Conservation (phyloP, 1,284 basidiomycete genomes). For the Leccinum ponderosum region DNA sequence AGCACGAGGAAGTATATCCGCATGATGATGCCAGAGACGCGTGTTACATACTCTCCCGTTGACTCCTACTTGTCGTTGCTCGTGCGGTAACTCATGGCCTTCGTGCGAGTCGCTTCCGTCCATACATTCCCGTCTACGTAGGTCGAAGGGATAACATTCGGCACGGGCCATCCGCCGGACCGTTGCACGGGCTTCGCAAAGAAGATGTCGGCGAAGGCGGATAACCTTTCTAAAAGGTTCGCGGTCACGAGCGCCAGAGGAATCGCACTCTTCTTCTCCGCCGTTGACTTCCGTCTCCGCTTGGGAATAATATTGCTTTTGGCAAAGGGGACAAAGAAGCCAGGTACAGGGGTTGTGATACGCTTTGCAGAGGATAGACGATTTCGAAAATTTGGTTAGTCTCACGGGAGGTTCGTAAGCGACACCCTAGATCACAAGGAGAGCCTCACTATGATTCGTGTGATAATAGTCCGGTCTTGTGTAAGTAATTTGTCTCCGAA, state of each 20-base stretch:
- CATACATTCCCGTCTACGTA: constrained; percentile 51
- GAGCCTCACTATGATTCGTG: constrained; percentile 62
- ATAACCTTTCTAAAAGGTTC: constrained; percentile 33
- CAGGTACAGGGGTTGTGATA: constrained; percentile 56
- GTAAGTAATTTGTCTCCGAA: constrained; percentile 86
- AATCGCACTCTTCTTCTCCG: constrained; percentile 81
- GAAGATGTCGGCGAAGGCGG: constrained; percentile 70
- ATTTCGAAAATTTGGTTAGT: constrained; percentile 64
- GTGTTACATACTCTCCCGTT: constrained; percentile 64
- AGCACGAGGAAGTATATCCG: constrained; percentile 88
- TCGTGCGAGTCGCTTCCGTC: constrained; percentile 57
- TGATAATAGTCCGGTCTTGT: constrained; percentile 71
- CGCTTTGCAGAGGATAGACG: constrained; percentile 41
- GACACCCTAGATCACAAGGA: constrained; percentile 3
- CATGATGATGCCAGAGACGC: constrained; percentile 77
- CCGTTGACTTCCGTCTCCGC: constrained; percentile 92
- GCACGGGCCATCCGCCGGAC: constrained; percentile 71
- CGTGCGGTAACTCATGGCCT: constrained; percentile 68
- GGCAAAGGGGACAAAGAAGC: constrained; percentile 86
- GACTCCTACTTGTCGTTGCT: constrained; percentile 44
- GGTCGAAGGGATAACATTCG: constrained; percentile 48
- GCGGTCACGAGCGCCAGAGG: constrained; percentile 80
- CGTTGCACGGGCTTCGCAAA: constrained; percentile 86
- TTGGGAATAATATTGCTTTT: constrained; percentile 86
- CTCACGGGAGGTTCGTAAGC: constrained; percentile 41